These are phyloP conservation scores for Fonsecaea pugnacius DNA, from an alignment of 2,329 filamentous ascomycete species.

Conservation along the genomic window DNA sequence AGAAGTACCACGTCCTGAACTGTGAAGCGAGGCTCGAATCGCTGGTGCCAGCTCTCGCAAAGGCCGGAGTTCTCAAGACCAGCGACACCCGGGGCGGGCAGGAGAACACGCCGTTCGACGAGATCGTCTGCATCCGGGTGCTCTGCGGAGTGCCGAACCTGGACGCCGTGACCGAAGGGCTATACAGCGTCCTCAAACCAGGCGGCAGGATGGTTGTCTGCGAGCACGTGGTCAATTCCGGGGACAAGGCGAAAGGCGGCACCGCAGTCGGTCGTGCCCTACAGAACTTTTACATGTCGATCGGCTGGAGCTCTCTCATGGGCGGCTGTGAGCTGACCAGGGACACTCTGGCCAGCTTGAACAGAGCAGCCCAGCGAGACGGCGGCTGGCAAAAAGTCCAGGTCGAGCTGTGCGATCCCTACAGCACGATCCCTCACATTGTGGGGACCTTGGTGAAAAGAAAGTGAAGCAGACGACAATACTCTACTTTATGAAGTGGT, in stretches of 20 bases:
- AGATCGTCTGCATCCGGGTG: slow-evolving; percentile 58
- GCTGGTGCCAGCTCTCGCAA: slow-evolving; percentile 51
- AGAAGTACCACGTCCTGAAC: slow-evolving; percentile 56
- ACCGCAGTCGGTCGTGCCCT: slow-evolving; percentile 46
- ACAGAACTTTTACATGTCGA: slow-evolving; percentile 51
- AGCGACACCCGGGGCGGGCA: slow-evolving; percentile 41
- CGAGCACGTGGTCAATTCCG: slow-evolving; percentile 61
- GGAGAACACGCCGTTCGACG: slow-evolving; percentile 50
- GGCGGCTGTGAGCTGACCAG: slow-evolving; percentile 57
- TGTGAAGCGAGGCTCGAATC: slow-evolving; percentile 53
- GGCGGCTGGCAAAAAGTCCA: slow-evolving; percentile 18
- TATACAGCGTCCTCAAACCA: slow-evolving; percentile 58
- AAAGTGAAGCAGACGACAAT: not conserved
- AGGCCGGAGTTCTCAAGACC: slow-evolving; percentile 44
- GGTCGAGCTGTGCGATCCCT: slow-evolving; percentile 8
- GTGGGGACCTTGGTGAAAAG: slow-evolving; percentile 12
- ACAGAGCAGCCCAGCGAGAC: slow-evolving; percentile 10
- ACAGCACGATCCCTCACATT: slow-evolving; percentile 15
- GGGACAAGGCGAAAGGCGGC: slow-evolving; percentile 51
- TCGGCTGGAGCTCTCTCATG: slow-evolving; percentile 58
- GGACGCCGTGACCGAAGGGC: slow-evolving; percentile 49
- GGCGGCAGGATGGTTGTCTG: slow-evolving; percentile 59
- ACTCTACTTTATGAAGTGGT: not conserved
- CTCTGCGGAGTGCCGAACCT: slow-evolving; percentile 58
- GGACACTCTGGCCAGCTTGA: slow-evolving; percentile 42